These are phyloP conservation scores for Polytrichum commune DNA, from an alignment of 225 moss, liverwort and hornwort genomes.

Conservation along the genomic window DNA sequence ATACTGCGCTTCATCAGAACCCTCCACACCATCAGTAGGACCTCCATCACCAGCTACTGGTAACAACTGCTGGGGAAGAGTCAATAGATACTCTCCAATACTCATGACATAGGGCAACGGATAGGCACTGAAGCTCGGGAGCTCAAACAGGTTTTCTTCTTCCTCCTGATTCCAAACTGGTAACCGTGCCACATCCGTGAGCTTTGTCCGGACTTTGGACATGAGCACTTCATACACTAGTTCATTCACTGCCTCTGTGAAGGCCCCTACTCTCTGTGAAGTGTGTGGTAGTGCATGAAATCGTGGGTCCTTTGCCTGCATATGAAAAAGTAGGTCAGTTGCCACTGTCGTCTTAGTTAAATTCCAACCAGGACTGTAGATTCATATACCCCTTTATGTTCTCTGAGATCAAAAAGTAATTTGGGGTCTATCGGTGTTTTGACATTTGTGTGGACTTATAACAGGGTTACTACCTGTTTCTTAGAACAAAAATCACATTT, in stretches of 20 bases:
- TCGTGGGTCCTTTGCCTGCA: constrained; percentile 93
- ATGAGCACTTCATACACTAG: constrained; percentile 99
- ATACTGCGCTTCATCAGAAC: constrained; percentile 84
- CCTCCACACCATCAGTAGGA: constrained; percentile 51
- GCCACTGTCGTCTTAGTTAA: no score
- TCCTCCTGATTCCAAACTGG: constrained; percentile 86
- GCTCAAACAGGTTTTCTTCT: constrained; percentile 78
- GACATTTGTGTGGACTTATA: no score
- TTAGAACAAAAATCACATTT: no score
- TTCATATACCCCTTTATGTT: no score
- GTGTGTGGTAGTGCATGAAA: constrained; percentile 96
- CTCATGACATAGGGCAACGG: constrained; percentile 91
- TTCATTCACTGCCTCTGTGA: constrained; percentile 91
- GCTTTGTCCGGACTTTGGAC: constrained; percentile 91
- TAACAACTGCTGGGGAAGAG: constrained; percentile 90
- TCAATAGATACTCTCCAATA: constrained; percentile 94
- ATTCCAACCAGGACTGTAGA: no score
- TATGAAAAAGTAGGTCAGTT: neutral
- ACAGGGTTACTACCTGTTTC: no score
- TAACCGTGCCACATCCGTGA: constrained; percentile 75
- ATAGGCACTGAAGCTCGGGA: constrained; percentile 93
- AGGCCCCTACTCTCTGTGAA: constrained; percentile 82
- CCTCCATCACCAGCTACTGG: constrained; percentile 68
- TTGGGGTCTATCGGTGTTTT: no score
- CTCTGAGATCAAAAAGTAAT: no score